Conservation (phyloP, 805 yeast genomes). For the Wickerhamiella sorbophila region DNA sequence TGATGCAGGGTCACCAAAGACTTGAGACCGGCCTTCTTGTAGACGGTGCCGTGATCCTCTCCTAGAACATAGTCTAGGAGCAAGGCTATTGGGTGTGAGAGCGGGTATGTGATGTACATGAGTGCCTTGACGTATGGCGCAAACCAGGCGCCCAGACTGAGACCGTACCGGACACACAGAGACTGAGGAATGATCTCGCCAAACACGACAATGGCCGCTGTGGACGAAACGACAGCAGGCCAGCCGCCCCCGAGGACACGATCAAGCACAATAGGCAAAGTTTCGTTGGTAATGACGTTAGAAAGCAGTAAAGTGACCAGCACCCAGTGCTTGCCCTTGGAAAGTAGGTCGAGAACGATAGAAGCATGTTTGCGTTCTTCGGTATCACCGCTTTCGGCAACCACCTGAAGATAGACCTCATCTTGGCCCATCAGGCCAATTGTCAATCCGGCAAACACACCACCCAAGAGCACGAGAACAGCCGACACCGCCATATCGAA, state of each 20-base stretch:
- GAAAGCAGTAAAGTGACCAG: constrained; percentile 72
- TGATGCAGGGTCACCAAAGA: constrained; percentile 85
- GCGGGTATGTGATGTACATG: constrained; percentile 84
- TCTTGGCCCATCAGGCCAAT: constrained; percentile 96
- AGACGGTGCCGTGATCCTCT: constrained; percentile 91
- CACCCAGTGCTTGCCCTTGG: constrained; percentile 91
- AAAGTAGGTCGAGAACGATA: constrained; percentile 56
- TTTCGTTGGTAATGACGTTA: constrained; percentile 87
- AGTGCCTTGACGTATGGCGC: constrained; percentile 73
- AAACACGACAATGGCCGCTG: constrained; percentile 81
- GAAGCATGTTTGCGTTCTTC: constrained; percentile 55
- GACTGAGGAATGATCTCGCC: constrained; percentile 97
- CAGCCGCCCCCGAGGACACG: constrained; percentile 92
- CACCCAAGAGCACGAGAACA: constrained; percentile 26
- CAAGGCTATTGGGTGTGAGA: constrained; percentile 80
- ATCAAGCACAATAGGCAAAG: constrained; percentile 86
- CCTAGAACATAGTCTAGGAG: constrained; percentile 74
- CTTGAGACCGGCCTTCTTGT: constrained; percentile 83
- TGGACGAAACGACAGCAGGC: constrained; percentile 91
- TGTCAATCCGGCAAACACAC: constrained; percentile 43
- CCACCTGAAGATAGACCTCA: constrained; percentile 83
- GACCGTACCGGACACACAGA: constrained; percentile 81
- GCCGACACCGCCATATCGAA: constrained; percentile 18
- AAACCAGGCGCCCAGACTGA: constrained; percentile 78
- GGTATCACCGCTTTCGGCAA: constrained; percentile 61